Evolutionary conservation across 2,329 filamentous ascomycete genomes (phyloP), one percentile per base, ranked within the genome.

Genomic region (Rhinocladiella similis): DNA sequence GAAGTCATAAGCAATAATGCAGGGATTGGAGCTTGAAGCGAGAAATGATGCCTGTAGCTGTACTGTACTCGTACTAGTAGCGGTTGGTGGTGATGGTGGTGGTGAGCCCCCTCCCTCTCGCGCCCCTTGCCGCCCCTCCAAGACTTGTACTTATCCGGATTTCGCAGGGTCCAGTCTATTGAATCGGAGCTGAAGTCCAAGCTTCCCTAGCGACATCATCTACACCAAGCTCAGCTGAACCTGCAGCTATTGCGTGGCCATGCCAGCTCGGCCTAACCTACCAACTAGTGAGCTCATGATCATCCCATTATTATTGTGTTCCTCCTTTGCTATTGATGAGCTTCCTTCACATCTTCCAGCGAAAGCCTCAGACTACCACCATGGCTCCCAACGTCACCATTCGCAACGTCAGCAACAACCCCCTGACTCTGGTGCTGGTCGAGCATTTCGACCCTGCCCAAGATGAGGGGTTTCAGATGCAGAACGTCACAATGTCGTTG

Each of bases 371-470:
- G 43, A 13, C 33, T n/a, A 18, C 49, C 38, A 57, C 43, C 45
- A 74, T 76, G 73, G 71, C 70, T 46, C 72, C 72, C 39, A 67
- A 74, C 29, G 76, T 96, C 64, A 89, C 83, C 3, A 83, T 97
- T 66, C 90, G 92, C 67, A 97, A 97, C 72, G 77, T 96, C 63
- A 93, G 90, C 43, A 78, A 83, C 55, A 86, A 83, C 47, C 80
- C 85, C n/a, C 77, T 96, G 53, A 83, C 87, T 64, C 81, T 97
- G 65, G 86, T 85, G 71, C 72, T 79, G 57, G 78, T 93, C 56
- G 89, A 95, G 75, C 86, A 87, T 64, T 91, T 91, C 70, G 82
- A 85, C 63, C 80, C 76, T 46, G 53, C 70, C 59, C 59, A 61
- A 57, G 54, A 68, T 57, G 59, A 67, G 56, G 61, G 52, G 2